Conservation (phyloP, 345 rosid genomes). For the Eucalyptus paniculata region DNA sequence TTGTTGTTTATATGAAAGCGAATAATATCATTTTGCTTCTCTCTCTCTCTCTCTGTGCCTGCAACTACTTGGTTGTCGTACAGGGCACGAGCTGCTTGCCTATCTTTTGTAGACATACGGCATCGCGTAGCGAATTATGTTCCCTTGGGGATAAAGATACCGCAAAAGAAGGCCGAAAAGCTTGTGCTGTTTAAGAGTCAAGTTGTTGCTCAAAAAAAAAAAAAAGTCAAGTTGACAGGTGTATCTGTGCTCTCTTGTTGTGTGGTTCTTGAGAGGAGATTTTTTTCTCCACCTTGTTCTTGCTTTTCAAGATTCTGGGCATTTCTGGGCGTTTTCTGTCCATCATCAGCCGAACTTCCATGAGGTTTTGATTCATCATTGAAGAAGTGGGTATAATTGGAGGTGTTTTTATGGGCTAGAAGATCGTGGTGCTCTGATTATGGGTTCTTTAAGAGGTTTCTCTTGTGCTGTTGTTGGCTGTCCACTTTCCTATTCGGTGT, state of each 20-base stretch:
- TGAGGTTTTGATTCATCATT: neutral
- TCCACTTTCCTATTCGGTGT: conserved; percentile 2
- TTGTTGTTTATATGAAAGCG: neutral
- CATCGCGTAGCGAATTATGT: neutral
- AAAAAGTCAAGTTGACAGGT: neutral
- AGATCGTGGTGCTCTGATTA: conserved; percentile 1
- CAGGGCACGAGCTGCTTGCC: neutral
- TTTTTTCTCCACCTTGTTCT: neutral
- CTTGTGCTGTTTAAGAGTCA: neutral
- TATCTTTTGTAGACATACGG: neutral
- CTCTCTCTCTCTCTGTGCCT: neutral
- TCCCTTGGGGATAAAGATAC: neutral
- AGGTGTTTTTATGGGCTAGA: neutral
- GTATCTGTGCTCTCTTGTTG: neutral
- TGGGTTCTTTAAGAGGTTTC: neutral
- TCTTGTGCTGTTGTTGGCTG: conserved; percentile 2
- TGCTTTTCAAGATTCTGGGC: neutral
- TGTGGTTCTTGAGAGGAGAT: neutral
- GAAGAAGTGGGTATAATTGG: neutral
- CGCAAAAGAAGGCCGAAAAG: neutral
- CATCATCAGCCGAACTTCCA: neutral
- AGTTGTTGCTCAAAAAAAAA: neutral
- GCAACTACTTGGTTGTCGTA: neutral
- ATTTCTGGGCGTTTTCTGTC: neutral
- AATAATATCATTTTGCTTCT: neutral